A percentile compares a stretch with the other conserved stretches of the same genome.
Conservation (phyloP, 2,329 filamentous ascomycete genomes). For the Diaporthe sp. region DNA sequence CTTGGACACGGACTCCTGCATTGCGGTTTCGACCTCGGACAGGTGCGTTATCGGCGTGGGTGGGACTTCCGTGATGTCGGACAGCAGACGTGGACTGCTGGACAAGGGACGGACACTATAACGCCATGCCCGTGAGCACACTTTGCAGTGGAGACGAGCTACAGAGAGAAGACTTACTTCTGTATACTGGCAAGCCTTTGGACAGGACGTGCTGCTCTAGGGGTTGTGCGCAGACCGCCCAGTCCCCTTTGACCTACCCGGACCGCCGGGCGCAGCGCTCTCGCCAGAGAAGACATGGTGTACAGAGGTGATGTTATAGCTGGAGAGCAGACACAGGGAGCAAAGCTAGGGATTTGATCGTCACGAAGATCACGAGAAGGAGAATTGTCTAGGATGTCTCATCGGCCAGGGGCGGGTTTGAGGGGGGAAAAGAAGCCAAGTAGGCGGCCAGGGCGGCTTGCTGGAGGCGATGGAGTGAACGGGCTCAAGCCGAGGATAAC, state of each 20-base stretch:
- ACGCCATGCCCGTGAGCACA: slow-evolving; percentile 18
- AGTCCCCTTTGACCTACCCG: slow-evolving; percentile 53
- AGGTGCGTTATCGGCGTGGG: slow-evolving; percentile 95
- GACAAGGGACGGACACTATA: slow-evolving; percentile 65
- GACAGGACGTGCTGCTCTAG: slow-evolving; percentile 39
- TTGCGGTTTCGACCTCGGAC: slow-evolving; percentile 88
- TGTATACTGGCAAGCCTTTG: slow-evolving; percentile 39
- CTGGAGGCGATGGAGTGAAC: neutral
- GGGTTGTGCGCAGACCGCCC: slow-evolving; percentile 42
- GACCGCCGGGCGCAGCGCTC: slow-evolving; percentile 62
- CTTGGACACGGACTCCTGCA: slow-evolving; percentile 90
- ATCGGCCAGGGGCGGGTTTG: neutral
- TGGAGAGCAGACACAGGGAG: neutral
- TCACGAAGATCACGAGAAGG: neutral
- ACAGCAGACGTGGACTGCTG: slow-evolving; percentile 64
- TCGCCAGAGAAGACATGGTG: slow-evolving; percentile 60
- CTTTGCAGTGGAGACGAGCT: slow-evolving; percentile 19
- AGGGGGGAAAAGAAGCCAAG: neutral
- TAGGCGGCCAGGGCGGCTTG: neutral
- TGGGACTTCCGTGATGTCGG: slow-evolving; percentile 79
- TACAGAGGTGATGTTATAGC: neutral
- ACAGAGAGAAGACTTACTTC: slow-evolving; percentile 42
- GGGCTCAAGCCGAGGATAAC: slow-evolving; percentile 44
- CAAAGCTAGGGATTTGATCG: neutral
- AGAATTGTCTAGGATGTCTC: neutral